These are phyloP conservation scores for Geotrichum klebahnii DNA, from an alignment of 1,139 yeast species.

Conservation along the genomic window DNA sequence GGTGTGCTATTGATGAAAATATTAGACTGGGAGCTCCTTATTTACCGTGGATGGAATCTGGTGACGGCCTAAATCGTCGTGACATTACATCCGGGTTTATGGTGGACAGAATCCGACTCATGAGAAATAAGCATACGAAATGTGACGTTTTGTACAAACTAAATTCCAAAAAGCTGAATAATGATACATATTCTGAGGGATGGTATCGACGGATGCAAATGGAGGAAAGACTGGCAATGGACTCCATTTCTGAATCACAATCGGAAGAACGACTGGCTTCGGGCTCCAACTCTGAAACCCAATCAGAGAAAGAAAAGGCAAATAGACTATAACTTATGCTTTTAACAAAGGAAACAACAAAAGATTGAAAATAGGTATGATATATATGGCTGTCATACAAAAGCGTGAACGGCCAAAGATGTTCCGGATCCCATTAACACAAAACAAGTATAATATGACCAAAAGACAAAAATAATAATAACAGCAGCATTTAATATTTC, in stretches of 20 bases:
- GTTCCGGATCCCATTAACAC: too few relatives aligned
- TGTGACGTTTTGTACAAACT: constrained; percentile 23
- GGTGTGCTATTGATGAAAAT: constrained; percentile 13
- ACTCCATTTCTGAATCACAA: not conserved
- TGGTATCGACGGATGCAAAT: constrained; percentile 9
- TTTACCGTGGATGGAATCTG: constrained; percentile 19
- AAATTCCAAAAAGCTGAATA: not conserved
- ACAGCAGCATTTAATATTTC: too few relatives aligned
- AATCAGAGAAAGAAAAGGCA: too few relatives aligned
- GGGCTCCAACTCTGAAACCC: too few relatives aligned
- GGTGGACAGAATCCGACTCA: constrained; percentile 30
- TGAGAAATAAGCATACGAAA: constrained; percentile 24
- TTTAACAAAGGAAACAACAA: too few relatives aligned
- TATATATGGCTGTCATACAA: too few relatives aligned
- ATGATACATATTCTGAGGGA: constrained; percentile 7
- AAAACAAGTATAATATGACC: too few relatives aligned
- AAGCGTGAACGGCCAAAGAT: too few relatives aligned
- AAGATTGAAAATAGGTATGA: too few relatives aligned
- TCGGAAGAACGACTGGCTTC: not conserved
- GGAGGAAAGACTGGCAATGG: not conserved
- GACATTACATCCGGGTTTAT: constrained; percentile 27
- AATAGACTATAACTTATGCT: too few relatives aligned
- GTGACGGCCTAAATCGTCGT: constrained; percentile 13
- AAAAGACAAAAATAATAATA: too few relatives aligned
- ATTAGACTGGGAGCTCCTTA: constrained; percentile 16